These are phyloP conservation scores for Hypoxylon sp. DNA, from an alignment of 2,329 filamentous ascomycete species.

Conservation along the genomic window DNA sequence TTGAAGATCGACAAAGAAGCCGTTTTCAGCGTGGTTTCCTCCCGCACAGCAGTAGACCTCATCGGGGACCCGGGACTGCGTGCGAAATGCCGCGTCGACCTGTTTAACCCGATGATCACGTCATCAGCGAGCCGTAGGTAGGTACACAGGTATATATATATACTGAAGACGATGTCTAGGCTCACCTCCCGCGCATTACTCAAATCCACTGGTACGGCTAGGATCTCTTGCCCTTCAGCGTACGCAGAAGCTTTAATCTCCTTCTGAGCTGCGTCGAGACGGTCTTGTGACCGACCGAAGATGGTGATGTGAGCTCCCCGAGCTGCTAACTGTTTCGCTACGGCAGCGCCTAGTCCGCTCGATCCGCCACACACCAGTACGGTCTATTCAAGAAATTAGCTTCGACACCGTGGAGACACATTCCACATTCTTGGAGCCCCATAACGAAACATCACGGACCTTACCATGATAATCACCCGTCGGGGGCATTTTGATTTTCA, in stretches of 20 bases:
- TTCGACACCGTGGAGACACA: too few species aligned
- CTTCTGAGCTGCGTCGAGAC: conserved; percentile 21
- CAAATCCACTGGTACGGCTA: conserved; percentile 17
- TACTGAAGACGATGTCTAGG: not conserved
- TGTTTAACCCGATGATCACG: not conserved
- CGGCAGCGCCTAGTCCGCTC: conserved; percentile 43
- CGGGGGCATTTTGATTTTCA: too few species aligned
- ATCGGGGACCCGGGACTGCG: conserved; percentile 42
- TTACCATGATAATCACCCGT: too few species aligned
- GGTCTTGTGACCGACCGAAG: conserved; percentile 19
- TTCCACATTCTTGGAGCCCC: too few species aligned
- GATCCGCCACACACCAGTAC: conserved; percentile 45
- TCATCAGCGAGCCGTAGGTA: too few species aligned
- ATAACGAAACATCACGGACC: too few species aligned
- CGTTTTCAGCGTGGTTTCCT: conserved; percentile 39
- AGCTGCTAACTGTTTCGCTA: conserved; percentile 36
- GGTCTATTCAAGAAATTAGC: conserved; percentile 29
- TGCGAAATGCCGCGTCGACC: conserved; percentile 24
- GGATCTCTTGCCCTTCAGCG: conserved; percentile 20
- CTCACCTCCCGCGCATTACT: conserved; percentile 17
- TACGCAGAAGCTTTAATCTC: conserved; percentile 14
- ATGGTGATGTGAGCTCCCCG: conserved; percentile 31
- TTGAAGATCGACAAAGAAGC: conserved; percentile 43
- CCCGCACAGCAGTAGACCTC: conserved; percentile 46
- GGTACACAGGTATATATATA: too few species aligned